A percentile compares a stretch with the other conserved stretches of the same genome.
phyloP scores from a whole-genome alignment of 768 basidiomycete species.

The Rhodosporidiobolus sp. region DNA sequence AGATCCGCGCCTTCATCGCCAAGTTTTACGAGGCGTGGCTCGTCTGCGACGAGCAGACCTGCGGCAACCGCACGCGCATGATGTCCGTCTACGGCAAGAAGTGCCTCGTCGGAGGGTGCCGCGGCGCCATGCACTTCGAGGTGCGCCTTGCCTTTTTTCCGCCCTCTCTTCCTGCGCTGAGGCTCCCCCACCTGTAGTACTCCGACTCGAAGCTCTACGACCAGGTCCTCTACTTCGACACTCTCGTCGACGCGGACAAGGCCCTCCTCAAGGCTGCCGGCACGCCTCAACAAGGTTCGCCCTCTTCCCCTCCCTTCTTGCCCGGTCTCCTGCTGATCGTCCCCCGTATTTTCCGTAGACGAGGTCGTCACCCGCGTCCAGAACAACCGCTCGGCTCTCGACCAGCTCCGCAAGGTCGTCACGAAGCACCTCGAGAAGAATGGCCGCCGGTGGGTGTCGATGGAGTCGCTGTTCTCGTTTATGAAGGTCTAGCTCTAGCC shows the following conservation, averaged over 20 bases:
- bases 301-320: constrained; percentile 7
- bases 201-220: constrained; percentile 79
- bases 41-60: constrained; percentile 79
- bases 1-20: constrained; percentile 71
- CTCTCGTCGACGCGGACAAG: constrained; percentile 67
- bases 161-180: background rate
- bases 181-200: constrained; percentile 58
- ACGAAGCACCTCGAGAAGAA: constrained; percentile 80
- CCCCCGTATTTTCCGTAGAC: constrained; percentile 51
- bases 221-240: constrained; percentile 78
- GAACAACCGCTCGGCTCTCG: constrained; percentile 58
- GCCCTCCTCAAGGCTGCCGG: constrained; percentile 50
- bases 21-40: constrained; percentile 88
- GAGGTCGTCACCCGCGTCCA: constrained; percentile 57
- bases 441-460: constrained; percentile 84
- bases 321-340: background rate
- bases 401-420: constrained; percentile 59
- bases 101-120: constrained; percentile 69
- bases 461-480: constrained; percentile 73
- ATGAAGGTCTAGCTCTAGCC: constrained; percentile 18
- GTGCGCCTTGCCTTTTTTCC: constrained; percentile 52
- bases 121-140: constrained; percentile 69
- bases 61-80: constrained; percentile 78
- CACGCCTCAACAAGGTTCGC: constrained; percentile 24
- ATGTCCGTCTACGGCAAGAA: constrained; percentile 87